A percentile compares a stretch with the other conserved stretches of the same genome.
Evolutionary conservation across 129 eudicot genomes (phyloP).

Genomic region (Daucus carota): DH1_v3.0 NC_030381.2:42499501-42500000

Average conservation of each 20-base stretch:
- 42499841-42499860: conserved; percentile 30
- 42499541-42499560: conserved; percentile 23
- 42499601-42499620: conserved; percentile 27
- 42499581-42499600: conserved; percentile 14
- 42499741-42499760: conserved; percentile 25
- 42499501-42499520: conserved; percentile 49
- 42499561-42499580: conserved; percentile 17
- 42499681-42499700: conserved; percentile 27
- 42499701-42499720: conserved; percentile 18
- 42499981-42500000: conserved; percentile 24
- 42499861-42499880: conserved; percentile 7
- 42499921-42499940: conserved; percentile 34
- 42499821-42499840: conserved; percentile 18
- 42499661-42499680: conserved; percentile 23
- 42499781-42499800: conserved; percentile 24
- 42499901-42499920: conserved; percentile 26
- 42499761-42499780: conserved; percentile 19
- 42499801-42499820: conserved; percentile 22
- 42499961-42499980: conserved; percentile 20
- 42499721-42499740: conserved; percentile 21
- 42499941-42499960: conserved; percentile 21
- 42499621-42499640: conserved; percentile 19
- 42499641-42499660: conserved; percentile 23
- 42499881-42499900: conserved; percentile 24
- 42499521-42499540: conserved; percentile 21